phyloP scores from a whole-genome alignment of 2,329 filamentous ascomycete species.

The Geosmithia morbida region DNA sequence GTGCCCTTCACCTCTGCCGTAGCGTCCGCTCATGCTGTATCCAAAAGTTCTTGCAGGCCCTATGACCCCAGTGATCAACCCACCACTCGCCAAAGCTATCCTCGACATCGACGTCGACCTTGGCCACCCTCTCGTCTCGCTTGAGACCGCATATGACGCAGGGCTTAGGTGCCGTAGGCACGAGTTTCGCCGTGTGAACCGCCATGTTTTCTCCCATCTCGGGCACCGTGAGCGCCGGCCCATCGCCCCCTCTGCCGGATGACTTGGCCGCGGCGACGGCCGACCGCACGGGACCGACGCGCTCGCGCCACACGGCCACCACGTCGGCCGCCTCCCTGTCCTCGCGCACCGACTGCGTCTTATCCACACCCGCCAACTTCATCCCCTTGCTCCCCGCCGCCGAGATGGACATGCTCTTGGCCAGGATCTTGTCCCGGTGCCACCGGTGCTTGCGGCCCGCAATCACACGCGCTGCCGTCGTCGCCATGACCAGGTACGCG shows the following conservation, averaged over 20 bases:
- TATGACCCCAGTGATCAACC: constrained; percentile 77
- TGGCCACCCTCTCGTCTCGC: constrained; percentile 67
- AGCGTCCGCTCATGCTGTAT: constrained; percentile 56
- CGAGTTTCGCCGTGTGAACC: constrained; percentile 57
- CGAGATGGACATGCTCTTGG: constrained; percentile 81
- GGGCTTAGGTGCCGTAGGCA: constrained; percentile 55
- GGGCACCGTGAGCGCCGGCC: constrained; percentile 41
- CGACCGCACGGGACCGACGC: constrained; percentile 60
- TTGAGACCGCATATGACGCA: constrained; percentile 83
- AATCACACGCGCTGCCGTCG: constrained; percentile 65
- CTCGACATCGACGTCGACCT: constrained; percentile 62
- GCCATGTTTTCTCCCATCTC: constrained; percentile 57
- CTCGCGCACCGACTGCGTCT: constrained; percentile 66
- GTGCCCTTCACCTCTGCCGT: constrained; percentile 47
- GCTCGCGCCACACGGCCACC: constrained; percentile 57
- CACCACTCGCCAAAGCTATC: constrained; percentile 97
- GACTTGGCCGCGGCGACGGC: constrained; percentile 54
- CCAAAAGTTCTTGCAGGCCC: constrained; percentile 77
- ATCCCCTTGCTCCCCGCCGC: constrained; percentile 66
- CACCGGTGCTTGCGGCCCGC: constrained; percentile 76
- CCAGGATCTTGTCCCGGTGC: constrained; percentile 76
- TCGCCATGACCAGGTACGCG: constrained; percentile 47
- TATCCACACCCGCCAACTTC: constrained; percentile 82
- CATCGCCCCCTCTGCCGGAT: constrained; percentile 24
- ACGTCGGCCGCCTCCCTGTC: constrained; percentile 75